Conservation (phyloP, 139 green algal genomes). For the Microglena sp. region DNA sequence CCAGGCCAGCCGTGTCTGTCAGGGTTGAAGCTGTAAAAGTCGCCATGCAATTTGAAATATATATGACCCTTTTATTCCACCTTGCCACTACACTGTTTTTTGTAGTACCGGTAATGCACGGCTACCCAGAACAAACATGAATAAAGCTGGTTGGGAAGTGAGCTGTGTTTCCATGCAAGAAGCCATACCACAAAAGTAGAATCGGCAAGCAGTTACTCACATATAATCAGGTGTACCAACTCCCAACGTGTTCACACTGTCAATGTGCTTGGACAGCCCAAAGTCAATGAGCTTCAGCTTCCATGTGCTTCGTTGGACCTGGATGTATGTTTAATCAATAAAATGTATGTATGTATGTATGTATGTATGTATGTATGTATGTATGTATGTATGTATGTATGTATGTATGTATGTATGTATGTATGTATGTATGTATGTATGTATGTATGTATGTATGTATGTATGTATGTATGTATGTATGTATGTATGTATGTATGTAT, state of each 20-base stretch:
- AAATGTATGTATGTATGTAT: neutral
- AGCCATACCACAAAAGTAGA: no score
- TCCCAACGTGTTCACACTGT: conserved; percentile 53
- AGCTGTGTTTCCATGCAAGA: no score
- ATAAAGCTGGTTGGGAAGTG: no score
- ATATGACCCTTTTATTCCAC: no score
- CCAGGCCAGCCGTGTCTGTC: no score
- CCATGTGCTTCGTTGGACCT: conserved; percentile 1
- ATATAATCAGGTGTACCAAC: conserved; percentile 33
- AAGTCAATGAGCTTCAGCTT: conserved; percentile 69
- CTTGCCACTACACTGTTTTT: no score
- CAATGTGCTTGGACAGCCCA: conserved; percentile 63
- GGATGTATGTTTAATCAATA: neutral
- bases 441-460: neutral
- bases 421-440: neutral
- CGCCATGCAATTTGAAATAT: no score
- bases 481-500: neutral
- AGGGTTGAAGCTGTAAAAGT: no score
- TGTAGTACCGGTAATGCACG: no score
- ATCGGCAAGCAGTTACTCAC: no score
- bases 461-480: neutral
- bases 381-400: neutral
- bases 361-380: neutral
- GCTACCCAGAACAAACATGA: no score
- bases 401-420: neutral